Evolutionary conservation across 2,329 filamentous ascomycete genomes (phyloP).

Genomic region (Penicillium sp.): DNA sequence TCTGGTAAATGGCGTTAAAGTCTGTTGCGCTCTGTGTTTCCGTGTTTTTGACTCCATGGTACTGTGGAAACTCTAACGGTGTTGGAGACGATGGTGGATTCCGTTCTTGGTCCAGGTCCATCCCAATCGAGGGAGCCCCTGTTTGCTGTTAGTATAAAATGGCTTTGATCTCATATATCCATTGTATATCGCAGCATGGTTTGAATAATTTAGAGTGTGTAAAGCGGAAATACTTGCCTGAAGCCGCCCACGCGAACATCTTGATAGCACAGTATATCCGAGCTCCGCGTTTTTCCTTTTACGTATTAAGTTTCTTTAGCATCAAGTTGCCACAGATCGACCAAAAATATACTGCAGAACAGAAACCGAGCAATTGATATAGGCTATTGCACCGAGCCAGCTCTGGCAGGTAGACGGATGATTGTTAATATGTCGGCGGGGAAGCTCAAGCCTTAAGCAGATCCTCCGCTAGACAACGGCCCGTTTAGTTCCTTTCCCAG

Average conservation of each 20-base stretch:
- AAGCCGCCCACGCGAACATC: conserved; percentile 13
- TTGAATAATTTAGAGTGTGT: conserved; percentile 12
- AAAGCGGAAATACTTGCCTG: conserved; percentile 6
- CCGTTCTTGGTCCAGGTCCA: conserved; percentile 41
- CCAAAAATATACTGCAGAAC: background rate
- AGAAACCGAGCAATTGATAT: background rate
- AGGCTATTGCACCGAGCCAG: background rate
- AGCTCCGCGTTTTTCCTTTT: background rate
- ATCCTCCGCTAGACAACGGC: background rate
- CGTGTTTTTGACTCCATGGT: conserved; percentile 35
- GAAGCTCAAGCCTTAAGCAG: background rate
- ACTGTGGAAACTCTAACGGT: conserved; percentile 50
- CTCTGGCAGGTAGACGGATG: background rate
- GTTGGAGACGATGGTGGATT: conserved; percentile 48
- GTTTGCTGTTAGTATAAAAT: background rate
- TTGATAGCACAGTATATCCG: background rate
- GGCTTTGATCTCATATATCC: too few species aligned
- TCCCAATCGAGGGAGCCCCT: conserved; percentile 30
- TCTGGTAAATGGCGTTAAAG: conserved; percentile 37
- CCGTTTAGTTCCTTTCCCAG: background rate
- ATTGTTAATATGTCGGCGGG: background rate
- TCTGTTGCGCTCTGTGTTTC: conserved; percentile 30
- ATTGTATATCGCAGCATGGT: conserved; percentile 10
- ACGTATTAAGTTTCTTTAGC: background rate
- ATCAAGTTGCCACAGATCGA: background rate